Percentiles rank a stretch among this genome's conserved stretches.
These are phyloP conservation scores for Magnolia kwangsiensis DNA, from an alignment of 164 flowering plant genomes.

Conservation along the genomic window DNA sequence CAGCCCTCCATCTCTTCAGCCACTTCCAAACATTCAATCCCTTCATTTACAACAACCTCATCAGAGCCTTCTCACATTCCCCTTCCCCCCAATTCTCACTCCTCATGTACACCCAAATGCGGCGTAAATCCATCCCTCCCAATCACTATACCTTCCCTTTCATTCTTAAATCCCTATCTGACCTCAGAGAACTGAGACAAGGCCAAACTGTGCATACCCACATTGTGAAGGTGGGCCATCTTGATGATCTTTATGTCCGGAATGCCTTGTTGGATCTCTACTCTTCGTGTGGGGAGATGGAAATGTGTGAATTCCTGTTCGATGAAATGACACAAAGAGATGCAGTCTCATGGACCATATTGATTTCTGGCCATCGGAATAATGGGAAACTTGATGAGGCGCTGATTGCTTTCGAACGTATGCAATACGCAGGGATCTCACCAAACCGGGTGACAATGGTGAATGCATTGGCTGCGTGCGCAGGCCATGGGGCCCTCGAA, in stretches of 20 bases:
- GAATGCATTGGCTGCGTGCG: constrained; percentile 51
- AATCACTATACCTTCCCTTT: constrained; percentile 63
- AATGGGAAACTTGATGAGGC: constrained; percentile 39
- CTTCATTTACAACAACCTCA: constrained; percentile 50
- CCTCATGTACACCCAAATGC: constrained; percentile 41
- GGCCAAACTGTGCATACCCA: constrained; percentile 45
- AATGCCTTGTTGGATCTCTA: constrained; percentile 49
- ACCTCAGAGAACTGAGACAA: constrained; percentile 20
- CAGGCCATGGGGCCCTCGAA: constrained; percentile 43
- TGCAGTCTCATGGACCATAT: constrained; percentile 61
- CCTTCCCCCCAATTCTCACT: constrained; percentile 29
- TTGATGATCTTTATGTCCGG: constrained; percentile 42
- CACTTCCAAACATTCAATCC: constrained; percentile 35
- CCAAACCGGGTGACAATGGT: constrained; percentile 64
- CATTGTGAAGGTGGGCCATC: constrained; percentile 35
- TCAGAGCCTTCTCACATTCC: constrained; percentile 45
- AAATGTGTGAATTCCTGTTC: constrained; percentile 32
- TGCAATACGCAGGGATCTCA: constrained; percentile 41
- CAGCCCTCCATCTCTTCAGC: constrained; percentile 33
- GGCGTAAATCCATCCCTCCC: constrained; percentile 24
- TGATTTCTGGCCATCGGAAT: constrained; percentile 41
- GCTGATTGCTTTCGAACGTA: constrained; percentile 43
- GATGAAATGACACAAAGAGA: constrained; percentile 59
- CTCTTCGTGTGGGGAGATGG: constrained; percentile 36
- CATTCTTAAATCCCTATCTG: constrained; percentile 45